Evolutionary conservation across 2,329 filamentous ascomycete genomes (phyloP), one percentile per base, ranked within the genome.

Genomic region (Davidsoniella eucalypti): DNA sequence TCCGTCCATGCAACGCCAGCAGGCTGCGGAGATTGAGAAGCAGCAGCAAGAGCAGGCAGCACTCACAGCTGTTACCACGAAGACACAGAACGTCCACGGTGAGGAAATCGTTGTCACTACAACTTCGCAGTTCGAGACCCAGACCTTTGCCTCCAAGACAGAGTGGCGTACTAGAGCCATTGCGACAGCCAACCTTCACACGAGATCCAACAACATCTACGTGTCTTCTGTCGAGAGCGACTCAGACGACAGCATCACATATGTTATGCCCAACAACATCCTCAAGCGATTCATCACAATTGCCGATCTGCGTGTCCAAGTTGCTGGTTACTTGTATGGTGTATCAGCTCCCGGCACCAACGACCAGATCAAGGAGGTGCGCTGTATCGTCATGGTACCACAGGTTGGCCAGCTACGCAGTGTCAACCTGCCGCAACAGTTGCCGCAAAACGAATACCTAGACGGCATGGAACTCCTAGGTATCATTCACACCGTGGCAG

Each of bases 211-310:
- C 74, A 95, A 98, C 67, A 94, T 98, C 60, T 98, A 96, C 65
- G 93, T 98, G 58, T 94, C 92, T 6, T 92, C 88, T 0, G 87
- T 95, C 49, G 92, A 96, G 62, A 84, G 90, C 56, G 84, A 87
- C 49, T 78, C 92, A 56, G 87, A 94, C 54, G 86, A 88, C 59
- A 54, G 49, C 36, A 83, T 85, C 61, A 98, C 90, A 1, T 98
- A 96, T 60, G 85, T 98, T 60, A 95, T 98, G 86, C 92, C 92
- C 1, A 98, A 96, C 76, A 98, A 98, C 64, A 82, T 98, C 45
- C 75, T 98, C 59, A 95, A 94, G 74, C 85, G 87, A 56, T 98
- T 98, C 72, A 96, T 98, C 68, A 92, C 86, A 21, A 93, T 98
- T 61, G 84, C 92, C 44, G 92, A 98, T 69, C 76, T 98, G 51